Evolutionary conservation across 768 basidiomycete species (phyloP), one percentile per base, ranked within the genome.

Genomic region (Auricularia sp.): DNA sequence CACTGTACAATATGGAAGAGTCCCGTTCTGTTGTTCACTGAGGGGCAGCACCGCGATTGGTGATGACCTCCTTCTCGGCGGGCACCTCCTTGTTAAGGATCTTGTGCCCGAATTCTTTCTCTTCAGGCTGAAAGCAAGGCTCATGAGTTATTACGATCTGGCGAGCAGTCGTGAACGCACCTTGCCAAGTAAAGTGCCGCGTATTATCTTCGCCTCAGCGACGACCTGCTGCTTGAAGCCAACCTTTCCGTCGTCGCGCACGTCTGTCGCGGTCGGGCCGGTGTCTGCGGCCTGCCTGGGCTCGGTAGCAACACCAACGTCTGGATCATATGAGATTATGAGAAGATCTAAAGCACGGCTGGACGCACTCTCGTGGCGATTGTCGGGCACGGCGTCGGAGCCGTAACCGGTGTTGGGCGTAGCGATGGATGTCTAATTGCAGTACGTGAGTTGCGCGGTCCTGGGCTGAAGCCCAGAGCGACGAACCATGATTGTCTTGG

Each of bases 151-250:
- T 45, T 18, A 18, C 18, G 3, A 21, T 10, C 6, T 51, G 14
- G 47, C 6, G 7, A 51, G 5, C 18, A 13, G 11, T 6, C 1
- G 11, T 8, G 18, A 51, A 18, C 47, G 16, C 16, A 51, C 47
- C 18, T 34, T 14, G 24, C 56, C 56, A 4, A 59, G 34, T 8
- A 59, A 18, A 10, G 56, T 59, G 29, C 56, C 56, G 18, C 56
- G 56, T 14, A 59, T 59, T 14, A 59, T 59, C 56, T 59, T 59
- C 7, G 56, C 56, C 29, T 59, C 56, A 10, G 56, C 56, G 56
- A 59, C 14, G 56, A 59, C 56, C 56, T 59, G 18, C 29, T 59
- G 24, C 29, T 35, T 29, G 24, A 59, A 59, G 29, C 29, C 29
- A 10, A 59, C 29, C 24, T 59, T 59, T 0, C 29, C 29, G 47